phyloP scores from a whole-genome alignment of 495 filamentous ascomycete species.

The Cenococcum geophilum region DNA sequence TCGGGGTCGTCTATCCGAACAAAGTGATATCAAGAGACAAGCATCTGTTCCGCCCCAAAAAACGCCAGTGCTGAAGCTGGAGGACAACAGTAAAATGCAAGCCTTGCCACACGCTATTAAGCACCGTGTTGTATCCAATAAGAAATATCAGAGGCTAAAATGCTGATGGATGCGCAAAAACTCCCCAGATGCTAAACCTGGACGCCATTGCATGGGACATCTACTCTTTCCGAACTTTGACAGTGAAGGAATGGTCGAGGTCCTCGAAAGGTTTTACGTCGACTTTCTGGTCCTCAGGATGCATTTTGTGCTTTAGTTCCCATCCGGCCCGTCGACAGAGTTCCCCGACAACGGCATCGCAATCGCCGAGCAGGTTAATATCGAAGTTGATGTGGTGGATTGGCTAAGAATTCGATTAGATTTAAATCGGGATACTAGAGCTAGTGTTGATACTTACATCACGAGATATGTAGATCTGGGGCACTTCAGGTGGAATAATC shows the following conservation, averaged over 20 bases:
- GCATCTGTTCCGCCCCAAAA: no score
- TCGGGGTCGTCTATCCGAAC: no score
- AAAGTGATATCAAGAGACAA: no score
- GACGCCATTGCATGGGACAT: background rate
- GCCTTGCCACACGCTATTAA: background rate
- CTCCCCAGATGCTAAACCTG: background rate
- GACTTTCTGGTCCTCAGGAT: slow-evolving; percentile 42
- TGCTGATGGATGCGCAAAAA: background rate
- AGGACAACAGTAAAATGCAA: background rate
- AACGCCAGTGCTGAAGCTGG: background rate
- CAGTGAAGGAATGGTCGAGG: slow-evolving; percentile 16
- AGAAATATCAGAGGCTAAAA: background rate
- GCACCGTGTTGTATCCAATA: background rate
- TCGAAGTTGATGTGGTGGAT: slow-evolving; percentile 90
- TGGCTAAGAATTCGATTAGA: slow-evolving; percentile 44
- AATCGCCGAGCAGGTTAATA: slow-evolving; percentile 88
- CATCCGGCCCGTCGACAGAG: slow-evolving; percentile 80
- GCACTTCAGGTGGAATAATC: slow-evolving; percentile 67
- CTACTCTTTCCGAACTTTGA: slow-evolving; percentile 10
- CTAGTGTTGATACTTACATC: slow-evolving; percentile 48
- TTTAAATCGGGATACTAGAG: background rate
- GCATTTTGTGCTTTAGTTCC: slow-evolving; percentile 85
- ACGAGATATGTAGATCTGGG: slow-evolving; percentile 90
- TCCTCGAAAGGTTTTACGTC: slow-evolving; percentile 21
- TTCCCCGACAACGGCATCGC: slow-evolving; percentile 85